Conservation (phyloP, 768 basidiomycete genomes). For the Tylopilus intermedius region DNA sequence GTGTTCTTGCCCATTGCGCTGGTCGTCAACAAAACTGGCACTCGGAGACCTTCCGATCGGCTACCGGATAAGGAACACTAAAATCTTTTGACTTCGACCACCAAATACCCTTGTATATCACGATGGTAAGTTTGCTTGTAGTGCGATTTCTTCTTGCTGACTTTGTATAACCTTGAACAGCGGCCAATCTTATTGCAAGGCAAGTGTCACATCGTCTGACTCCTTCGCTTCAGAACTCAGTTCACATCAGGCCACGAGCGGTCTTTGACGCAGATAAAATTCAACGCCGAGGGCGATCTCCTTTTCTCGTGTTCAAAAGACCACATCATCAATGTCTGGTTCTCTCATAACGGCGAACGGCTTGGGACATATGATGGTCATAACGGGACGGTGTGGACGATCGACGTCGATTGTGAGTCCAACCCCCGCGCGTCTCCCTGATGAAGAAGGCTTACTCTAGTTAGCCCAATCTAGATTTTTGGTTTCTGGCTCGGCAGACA, state of each 20-base stretch:
- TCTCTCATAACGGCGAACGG: conserved; percentile 93
- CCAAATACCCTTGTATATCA: neutral
- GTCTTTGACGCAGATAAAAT: conserved; percentile 95
- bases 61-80: conserved; percentile 19
- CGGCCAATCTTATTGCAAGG: conserved; percentile 75
- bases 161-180: conserved; percentile 31
- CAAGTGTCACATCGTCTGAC: conserved; percentile 8
- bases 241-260: conserved; percentile 81
- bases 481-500: conserved; percentile 92
- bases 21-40: neutral
- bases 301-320: conserved; percentile 97
- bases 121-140: conserved; percentile 14
- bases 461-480: conserved; percentile 79
- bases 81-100: conserved; percentile 18
- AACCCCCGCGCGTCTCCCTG: neutral
- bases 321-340: conserved; percentile 93
- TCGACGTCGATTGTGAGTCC: conserved; percentile 88
- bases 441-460: neutral
- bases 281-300: conserved; percentile 93
- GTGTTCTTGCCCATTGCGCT: conserved; percentile 13
- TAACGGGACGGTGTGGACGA: conserved; percentile 95
- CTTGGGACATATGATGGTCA: conserved; percentile 95
- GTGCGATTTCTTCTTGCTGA: neutral
- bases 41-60: neutral
- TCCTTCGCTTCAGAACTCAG: conserved; percentile 9